Evolutionary conservation across 2,329 filamentous ascomycete species (phyloP).

Genomic region (Cyclaneusma minus): DNA sequence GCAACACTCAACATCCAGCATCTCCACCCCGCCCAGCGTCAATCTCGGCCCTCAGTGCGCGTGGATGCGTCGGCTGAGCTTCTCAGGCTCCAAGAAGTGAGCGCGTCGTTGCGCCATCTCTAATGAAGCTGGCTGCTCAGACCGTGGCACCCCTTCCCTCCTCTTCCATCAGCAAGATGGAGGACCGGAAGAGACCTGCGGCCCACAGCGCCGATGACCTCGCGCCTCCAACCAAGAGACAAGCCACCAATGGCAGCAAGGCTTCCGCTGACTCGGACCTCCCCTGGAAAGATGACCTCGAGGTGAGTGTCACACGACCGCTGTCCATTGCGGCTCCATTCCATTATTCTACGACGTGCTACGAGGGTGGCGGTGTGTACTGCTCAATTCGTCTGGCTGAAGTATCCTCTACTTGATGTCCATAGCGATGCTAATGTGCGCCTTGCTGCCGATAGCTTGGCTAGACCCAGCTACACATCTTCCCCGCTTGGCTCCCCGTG

Average conservation of each 20-base stretch:
- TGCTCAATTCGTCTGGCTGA: slow-evolving; percentile 2
- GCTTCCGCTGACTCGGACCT: slow-evolving; percentile 51
- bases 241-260: slow-evolving; percentile 67
- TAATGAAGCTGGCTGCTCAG: slow-evolving; percentile 64
- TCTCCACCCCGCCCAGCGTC: not conserved
- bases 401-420: not conserved
- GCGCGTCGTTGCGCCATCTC: slow-evolving; percentile 37
- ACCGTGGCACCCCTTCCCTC: slow-evolving; percentile 62
- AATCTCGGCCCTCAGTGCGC: not conserved
- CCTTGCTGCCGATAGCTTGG: slow-evolving; percentile 27
- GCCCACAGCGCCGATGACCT: slow-evolving; percentile 65
- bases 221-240: slow-evolving; percentile 80
- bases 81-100: no score
- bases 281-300: slow-evolving; percentile 55
- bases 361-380: slow-evolving; percentile 3
- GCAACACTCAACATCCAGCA: not conserved
- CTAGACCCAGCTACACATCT: slow-evolving; percentile 19
- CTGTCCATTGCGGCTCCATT: slow-evolving; percentile 5
- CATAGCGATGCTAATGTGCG: slow-evolving; percentile 25
- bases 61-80: no score
- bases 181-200: slow-evolving; percentile 96
- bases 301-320: slow-evolving; percentile 42
- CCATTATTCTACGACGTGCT: slow-evolving; percentile 6
- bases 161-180: slow-evolving; percentile 81
- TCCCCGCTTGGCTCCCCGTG: no score